These are phyloP conservation scores for Penicillium diatomitis DNA, from an alignment of 495 filamentous ascomycete genomes.

Conservation along the genomic window DNA sequence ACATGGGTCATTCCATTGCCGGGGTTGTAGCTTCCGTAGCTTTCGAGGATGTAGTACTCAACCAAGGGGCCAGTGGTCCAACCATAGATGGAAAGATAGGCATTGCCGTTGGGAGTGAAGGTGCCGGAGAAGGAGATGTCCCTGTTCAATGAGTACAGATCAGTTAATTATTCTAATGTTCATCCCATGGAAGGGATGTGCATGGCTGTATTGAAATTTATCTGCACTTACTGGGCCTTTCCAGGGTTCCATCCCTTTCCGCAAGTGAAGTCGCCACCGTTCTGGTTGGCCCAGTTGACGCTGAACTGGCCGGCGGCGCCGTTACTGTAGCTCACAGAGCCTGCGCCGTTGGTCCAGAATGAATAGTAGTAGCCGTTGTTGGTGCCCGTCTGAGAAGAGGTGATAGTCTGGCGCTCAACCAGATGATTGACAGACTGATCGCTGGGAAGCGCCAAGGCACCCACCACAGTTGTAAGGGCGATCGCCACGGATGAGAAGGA, in stretches of 20 bases:
- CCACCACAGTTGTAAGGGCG: slow-evolving; percentile 22
- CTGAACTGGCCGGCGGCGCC: slow-evolving; percentile 45
- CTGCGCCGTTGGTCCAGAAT: slow-evolving; percentile 52
- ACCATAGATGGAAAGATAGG: slow-evolving; percentile 55
- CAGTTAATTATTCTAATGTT: not conserved
- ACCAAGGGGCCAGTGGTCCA: slow-evolving; percentile 54
- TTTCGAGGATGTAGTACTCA: slow-evolving; percentile 58
- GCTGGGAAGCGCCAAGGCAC: slow-evolving; percentile 34
- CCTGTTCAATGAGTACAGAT: slow-evolving; percentile 15
- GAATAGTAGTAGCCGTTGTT: slow-evolving; percentile 54
- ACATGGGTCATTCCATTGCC: slow-evolving; percentile 12
- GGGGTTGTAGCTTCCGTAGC: slow-evolving; percentile 47
- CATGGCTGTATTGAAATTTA: not conserved
- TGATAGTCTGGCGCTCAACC: slow-evolving; percentile 23
- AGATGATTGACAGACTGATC: slow-evolving; percentile 9
- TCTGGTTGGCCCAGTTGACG: slow-evolving; percentile 36
- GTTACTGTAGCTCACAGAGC: slow-evolving; percentile 48
- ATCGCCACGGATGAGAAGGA: slow-evolving; percentile 33
- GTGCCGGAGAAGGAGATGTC: slow-evolving; percentile 44
- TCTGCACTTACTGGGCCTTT: slow-evolving; percentile 24
- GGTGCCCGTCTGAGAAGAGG: slow-evolving; percentile 37
- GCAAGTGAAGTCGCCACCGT: slow-evolving; percentile 49
- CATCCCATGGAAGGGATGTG: not conserved
- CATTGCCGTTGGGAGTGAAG: slow-evolving; percentile 48
- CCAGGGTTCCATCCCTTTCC: slow-evolving; percentile 57